Evolutionary conservation across 768 basidiomycete genomes (phyloP), one percentile per base, ranked within the genome.

Genomic region (Dendrothele bispora): DNA sequence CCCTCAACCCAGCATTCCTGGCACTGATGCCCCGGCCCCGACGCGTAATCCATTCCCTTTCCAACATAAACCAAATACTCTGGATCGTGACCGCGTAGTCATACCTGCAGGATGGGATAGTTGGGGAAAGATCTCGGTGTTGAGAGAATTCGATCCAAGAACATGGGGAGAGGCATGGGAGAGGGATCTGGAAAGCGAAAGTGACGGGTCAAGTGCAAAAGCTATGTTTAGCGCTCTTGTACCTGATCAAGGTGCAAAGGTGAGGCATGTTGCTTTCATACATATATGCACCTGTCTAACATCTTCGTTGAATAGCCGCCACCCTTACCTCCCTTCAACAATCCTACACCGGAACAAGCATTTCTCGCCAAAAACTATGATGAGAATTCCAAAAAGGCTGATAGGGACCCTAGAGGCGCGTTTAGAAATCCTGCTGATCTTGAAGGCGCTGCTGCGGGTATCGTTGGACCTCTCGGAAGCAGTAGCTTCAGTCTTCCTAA

Each of bases 21-120:
- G 51, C 68, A 82, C 82, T 1, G 86, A 89, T 34, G 76, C 85
- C 7, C 80, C 83, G 27, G 78, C 82, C 4, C 83, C 86, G 5
- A 70, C 73, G 22, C 82, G 86, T 30, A 90, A 91, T 57, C 81
- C 85, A 2, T 97, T 98, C 68, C 86, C 91, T 0, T 98, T 97
- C 67, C 69, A 76, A 3, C 81, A 91, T 46, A 86, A 88, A 55
- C 87, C 97, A 2, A 98, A 98, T 61, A 87, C 90, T 0, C 73
- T 98, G 38, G 97, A 98, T 62, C 83, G 97, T 26, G 95, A 98
- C 59, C 85, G 82, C 11, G 86, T 98, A 43, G 81, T 97, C 36
- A 84, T 98, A 5, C 97, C 95, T 1, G 81, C 91, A 2, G 97
- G 97, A 1, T 99, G 97, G 97, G 97, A 98, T 61, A 91, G 89